These are phyloP conservation scores for Torrubiellomyces zombiae DNA, from an alignment of 2,329 filamentous ascomycete species.

Conservation along the genomic window DNA sequence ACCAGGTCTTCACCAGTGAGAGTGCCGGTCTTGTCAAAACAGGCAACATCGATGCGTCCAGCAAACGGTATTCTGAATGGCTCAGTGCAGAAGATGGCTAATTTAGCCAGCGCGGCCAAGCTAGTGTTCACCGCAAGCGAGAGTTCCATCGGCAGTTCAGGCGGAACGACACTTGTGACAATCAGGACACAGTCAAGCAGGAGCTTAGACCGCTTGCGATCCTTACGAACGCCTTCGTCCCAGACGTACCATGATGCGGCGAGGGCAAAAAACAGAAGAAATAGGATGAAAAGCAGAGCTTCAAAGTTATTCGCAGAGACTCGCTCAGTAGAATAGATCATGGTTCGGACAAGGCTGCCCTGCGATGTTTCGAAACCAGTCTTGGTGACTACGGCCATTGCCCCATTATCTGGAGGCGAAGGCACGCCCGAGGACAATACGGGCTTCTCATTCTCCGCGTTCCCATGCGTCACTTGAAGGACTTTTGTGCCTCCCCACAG, in stretches of 20 bases:
- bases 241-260: constrained; percentile 98
- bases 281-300: constrained; percentile 92
- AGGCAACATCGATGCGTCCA: constrained; percentile 87
- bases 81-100: constrained; percentile 96
- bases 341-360: constrained; percentile 90
- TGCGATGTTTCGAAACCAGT: constrained; percentile 98
- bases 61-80: constrained; percentile 96
- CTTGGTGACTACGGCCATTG: constrained; percentile 86
- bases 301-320: constrained; percentile 98
- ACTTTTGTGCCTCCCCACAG: constrained; percentile 97
- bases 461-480: constrained; percentile 82
- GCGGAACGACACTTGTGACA: constrained; percentile 94
- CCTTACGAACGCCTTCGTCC: constrained; percentile 86
- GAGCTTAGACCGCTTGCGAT: constrained; percentile 93
- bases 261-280: constrained; percentile 88
- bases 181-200: constrained; percentile 95
- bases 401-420: constrained; percentile 79
- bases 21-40: constrained; percentile 97
- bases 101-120: constrained; percentile 83
- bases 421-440: constrained; percentile 62
- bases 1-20: constrained; percentile 92
- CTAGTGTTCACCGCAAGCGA: constrained; percentile 96
- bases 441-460: constrained; percentile 54
- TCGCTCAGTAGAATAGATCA: constrained; percentile 98
- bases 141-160: constrained; percentile 94